A percentile compares a stretch with the other conserved stretches of the same genome.
Evolutionary conservation across 176 grass and related monocot species (phyloP).

Genomic region (Hordeum vulgare): MorexV3_pseudomolecules_assembly NC_058520.1:134648438-134648937

Average conservation of each 20-base stretch:
- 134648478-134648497: not conserved
- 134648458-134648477: not conserved
- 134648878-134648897: too few relatives aligned
- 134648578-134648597: not conserved
- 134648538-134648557: not conserved
- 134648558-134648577: not conserved
- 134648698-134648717: not conserved
- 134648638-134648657: not conserved
- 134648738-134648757: too few relatives aligned
- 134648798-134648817: too few relatives aligned
- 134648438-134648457: not conserved
- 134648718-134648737: not conserved
- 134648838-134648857: too few relatives aligned
- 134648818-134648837: too few relatives aligned
- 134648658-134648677: not conserved
- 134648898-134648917: too few relatives aligned
- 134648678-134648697: not conserved
- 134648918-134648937: too few relatives aligned
- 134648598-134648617: not conserved
- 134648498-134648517: not conserved
- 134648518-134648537: not conserved
- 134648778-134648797: too few relatives aligned
- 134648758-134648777: too few relatives aligned
- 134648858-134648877: too few relatives aligned
- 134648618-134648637: not conserved